Evolutionary conservation across 768 basidiomycete genomes (phyloP).

Genomic region (Mrakia frigida): DNA sequence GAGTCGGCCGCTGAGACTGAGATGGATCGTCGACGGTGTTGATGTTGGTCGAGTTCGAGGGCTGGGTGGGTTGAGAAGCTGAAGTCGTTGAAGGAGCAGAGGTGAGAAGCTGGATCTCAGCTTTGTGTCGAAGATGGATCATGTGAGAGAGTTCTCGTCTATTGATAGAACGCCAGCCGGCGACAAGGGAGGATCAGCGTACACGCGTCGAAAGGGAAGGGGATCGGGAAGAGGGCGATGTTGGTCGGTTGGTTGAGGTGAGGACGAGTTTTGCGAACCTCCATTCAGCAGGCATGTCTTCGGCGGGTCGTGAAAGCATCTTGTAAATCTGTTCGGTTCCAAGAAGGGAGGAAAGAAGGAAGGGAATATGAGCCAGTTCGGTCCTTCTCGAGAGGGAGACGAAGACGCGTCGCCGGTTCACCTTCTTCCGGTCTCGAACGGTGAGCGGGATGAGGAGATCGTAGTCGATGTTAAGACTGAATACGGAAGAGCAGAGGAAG

Average conservation of each 20-base stretch:
- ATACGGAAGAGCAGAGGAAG: background rate
- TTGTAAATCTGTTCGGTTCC: background rate
- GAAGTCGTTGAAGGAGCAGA: background rate
- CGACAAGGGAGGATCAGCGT: background rate
- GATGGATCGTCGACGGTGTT: background rate
- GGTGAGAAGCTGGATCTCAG: constrained; percentile 23
- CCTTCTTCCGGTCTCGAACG: constrained; percentile 19
- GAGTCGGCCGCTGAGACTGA: no score
- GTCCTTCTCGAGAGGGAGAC: background rate
- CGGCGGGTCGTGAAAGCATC: constrained; percentile 14
- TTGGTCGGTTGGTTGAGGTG: background rate
- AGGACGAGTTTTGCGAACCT: constrained; percentile 7
- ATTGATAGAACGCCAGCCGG: no score
- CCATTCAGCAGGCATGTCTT: constrained; percentile 16
- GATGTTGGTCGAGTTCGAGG: background rate
- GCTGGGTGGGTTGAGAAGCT: background rate
- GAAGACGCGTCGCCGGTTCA: background rate
- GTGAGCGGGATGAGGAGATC: constrained; percentile 22
- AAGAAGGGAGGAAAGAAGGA: background rate
- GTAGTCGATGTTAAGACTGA: constrained; percentile 23
- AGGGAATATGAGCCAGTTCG: background rate
- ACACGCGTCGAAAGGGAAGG: background rate
- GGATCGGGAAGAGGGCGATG: background rate
- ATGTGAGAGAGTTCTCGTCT: constrained; percentile 28
- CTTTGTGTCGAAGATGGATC: constrained; percentile 27